Percentiles rank a stretch among this genome's conserved stretches.
These are phyloP conservation scores for Mediolabrus comicus DNA, from an alignment of 108 stramenopile genomes.

Conservation along the genomic window DNA sequence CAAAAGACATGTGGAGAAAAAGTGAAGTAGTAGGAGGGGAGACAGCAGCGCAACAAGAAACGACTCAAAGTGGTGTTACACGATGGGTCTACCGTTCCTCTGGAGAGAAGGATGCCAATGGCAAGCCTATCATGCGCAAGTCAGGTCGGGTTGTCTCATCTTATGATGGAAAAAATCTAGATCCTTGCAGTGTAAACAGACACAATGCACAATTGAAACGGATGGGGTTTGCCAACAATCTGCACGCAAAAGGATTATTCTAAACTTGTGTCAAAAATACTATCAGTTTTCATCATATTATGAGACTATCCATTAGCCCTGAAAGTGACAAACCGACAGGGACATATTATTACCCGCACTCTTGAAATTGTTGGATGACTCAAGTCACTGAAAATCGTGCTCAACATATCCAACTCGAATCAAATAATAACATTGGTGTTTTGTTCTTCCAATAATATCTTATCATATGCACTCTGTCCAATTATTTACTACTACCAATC, in stretches of 20 bases:
- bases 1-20: conserved; percentile 37
- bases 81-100: conserved; percentile 44
- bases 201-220: conserved; percentile 67
- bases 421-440: neutral
- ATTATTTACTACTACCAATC: conserved; percentile 20
- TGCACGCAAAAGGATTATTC: conserved; percentile 83
- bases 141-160: conserved; percentile 59
- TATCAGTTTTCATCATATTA: neutral
- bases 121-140: conserved; percentile 30
- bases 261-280: conserved; percentile 32
- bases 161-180: conserved; percentile 80
- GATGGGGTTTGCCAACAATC: conserved; percentile 77
- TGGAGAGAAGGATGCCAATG: conserved; percentile 41
- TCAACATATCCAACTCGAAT: neutral
- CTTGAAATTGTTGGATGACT: neutral
- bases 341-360: neutral
- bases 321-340: neutral
- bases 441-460: no score
- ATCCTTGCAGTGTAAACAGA: conserved; percentile 69
- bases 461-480: neutral
- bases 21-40: conserved; percentile 13
- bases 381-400: no score
- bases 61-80: conserved; percentile 43
- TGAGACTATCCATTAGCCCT: neutral
- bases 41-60: conserved; percentile 27